Conservation (phyloP, 768 basidiomycete species). For the Psilocybe cyanescens region DNA sequence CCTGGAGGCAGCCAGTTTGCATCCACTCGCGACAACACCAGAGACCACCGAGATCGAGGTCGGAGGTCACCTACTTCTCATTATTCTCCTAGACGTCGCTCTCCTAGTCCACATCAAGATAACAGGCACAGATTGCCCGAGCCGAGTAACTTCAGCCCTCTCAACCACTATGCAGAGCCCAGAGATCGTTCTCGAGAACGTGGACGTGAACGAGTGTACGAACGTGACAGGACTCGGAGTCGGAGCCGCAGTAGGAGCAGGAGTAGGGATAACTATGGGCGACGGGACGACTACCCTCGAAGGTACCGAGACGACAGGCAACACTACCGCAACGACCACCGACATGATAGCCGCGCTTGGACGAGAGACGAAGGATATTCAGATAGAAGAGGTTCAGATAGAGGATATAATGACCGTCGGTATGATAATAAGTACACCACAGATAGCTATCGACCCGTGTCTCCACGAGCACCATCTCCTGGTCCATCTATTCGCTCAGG, state of each 20-base stretch:
- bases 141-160: slow-evolving; percentile 45
- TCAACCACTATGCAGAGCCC: slow-evolving; percentile 33
- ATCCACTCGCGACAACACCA: slow-evolving; percentile 14
- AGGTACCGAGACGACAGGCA: slow-evolving; percentile 22
- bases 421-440: slow-evolving; percentile 3
- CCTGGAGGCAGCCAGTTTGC: slow-evolving; percentile 12
- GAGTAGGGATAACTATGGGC: slow-evolving; percentile 21
- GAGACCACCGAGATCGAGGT: slow-evolving; percentile 29
- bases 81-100: slow-evolving; percentile 36
- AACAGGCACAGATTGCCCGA: slow-evolving; percentile 43
- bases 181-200: slow-evolving; percentile 37
- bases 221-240: slow-evolving; percentile 20
- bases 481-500: slow-evolving; percentile 6
- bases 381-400: slow-evolving; percentile 14
- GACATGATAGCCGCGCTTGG: slow-evolving; percentile 38
- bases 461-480: slow-evolving; percentile 6
- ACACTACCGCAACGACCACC: slow-evolving; percentile 29
- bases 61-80: slow-evolving; percentile 30
- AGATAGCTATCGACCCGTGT: neutral
- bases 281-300: slow-evolving; percentile 26
- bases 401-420: slow-evolving; percentile 24
- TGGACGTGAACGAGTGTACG: slow-evolving; percentile 28
- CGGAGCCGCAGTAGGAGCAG: slow-evolving; percentile 26
- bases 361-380: slow-evolving; percentile 30
- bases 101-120: slow-evolving; percentile 36